Base-by-base conservation (phyloP, 306 rosid genomes). In the Cicer chorassanicum region DNA sequence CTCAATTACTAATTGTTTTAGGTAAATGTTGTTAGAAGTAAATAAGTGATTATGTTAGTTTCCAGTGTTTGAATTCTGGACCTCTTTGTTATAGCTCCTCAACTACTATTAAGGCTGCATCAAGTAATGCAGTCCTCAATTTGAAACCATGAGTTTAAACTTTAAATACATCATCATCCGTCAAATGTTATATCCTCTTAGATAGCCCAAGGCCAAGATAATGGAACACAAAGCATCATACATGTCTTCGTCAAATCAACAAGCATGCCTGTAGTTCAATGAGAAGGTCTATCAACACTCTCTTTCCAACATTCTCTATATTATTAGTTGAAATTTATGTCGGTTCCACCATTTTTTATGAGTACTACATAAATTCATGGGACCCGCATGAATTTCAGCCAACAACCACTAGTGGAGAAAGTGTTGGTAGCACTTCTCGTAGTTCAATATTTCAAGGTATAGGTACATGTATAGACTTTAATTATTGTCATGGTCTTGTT, bases 191-290 rank as follows among this genome's bases (percentile, higher is more conserved):
- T 3, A 42, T 61, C 77, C 15, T 73, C 75, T 57, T 46, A 50
- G 75, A 66, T 36, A 55, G 45, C 16, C 67, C 50, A 70, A 75
- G 50, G 77, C 68, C 59, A 42, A 43, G 55, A 38, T 40, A 18
- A 43, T 62, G 45, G 43, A 45, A 24, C 34, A 75, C 24, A 39
- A 5, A 60, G 18, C 53, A 65, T 13, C 67, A 67, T 39, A 19
- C 62, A 59, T 16, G 54, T 34, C 21, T n/a, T 54, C 74, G 56
- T 63, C 61, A 71, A 51, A 51, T 64, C 67, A 65, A 65, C 69
- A 65, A 73, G 65, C 8, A 50, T 67, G 9, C 59, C n/a, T 41
- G 49, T 54, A 66, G 70, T 39, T 56, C n/a, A 73, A 1, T 50
- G 56, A 6, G 24, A 51, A 15, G 21, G 11, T 24, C 13, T 16